phyloP scores from a whole-genome alignment of 495 filamentous ascomycete species.

The Xylaria flabelliformis region DNA sequence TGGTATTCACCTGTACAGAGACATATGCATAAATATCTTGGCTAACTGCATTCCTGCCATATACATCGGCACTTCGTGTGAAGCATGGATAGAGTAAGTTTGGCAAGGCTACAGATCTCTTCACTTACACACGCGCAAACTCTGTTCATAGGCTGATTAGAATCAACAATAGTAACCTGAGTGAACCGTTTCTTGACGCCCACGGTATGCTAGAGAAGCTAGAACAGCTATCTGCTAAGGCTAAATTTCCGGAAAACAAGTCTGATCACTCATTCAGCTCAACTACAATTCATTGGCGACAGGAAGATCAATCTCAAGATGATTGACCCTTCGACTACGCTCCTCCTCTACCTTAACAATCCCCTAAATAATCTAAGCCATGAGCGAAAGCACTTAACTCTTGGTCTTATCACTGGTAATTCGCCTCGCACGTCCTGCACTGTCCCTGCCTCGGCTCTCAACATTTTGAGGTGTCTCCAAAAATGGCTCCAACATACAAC shows the following conservation, averaged over 20 bases:
- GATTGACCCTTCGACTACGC: neutral
- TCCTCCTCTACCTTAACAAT: neutral
- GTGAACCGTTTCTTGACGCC: constrained; percentile 27
- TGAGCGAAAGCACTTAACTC: neutral
- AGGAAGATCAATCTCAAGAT: constrained; percentile 18
- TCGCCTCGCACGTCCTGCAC: neutral
- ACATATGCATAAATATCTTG: constrained; percentile 47
- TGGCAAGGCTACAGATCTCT: neutral
- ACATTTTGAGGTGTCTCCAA: neutral
- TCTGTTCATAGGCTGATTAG: constrained; percentile 16
- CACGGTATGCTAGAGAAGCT: constrained; percentile 37
- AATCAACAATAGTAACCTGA: neutral
- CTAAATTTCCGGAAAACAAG: constrained; percentile 47
- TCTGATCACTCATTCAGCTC: constrained; percentile 45
- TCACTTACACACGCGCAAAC: constrained; percentile 13
- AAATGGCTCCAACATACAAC: neutral
- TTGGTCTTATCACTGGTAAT: neutral
- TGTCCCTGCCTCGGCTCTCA: neutral
- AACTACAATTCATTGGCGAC: constrained; percentile 47
- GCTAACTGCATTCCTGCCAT: constrained; percentile 42
- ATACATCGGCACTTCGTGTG: constrained; percentile 50
- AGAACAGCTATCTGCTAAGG: constrained; percentile 39
- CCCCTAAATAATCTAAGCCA: neutral
- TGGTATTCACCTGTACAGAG: constrained; percentile 67
- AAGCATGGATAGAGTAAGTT: constrained; percentile 48